These are phyloP conservation scores for Neurospora sp. DNA, from an alignment of 495 filamentous ascomycete genomes.

Conservation along the genomic window DNA sequence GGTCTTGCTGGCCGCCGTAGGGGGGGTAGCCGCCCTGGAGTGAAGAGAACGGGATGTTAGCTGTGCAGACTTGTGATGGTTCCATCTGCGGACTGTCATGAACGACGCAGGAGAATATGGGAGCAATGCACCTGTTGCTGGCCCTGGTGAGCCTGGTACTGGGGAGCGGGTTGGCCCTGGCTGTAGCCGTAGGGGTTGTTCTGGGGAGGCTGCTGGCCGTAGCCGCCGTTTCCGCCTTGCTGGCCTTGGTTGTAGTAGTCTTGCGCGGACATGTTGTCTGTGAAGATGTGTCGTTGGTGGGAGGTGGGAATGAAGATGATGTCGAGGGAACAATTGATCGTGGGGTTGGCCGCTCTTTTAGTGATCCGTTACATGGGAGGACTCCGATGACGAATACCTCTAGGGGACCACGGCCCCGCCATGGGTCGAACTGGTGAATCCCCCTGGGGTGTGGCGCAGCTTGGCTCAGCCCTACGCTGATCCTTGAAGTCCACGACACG, in stretches of 20 bases:
- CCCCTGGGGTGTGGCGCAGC: neutral
- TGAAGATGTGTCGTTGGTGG: neutral
- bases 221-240: neutral
- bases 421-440: neutral
- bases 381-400: neutral
- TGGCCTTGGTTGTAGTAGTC: slow-evolving; percentile 1
- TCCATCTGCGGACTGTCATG: neutral
- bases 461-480: neutral
- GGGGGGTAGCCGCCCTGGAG: neutral
- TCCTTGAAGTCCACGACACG: neutral
- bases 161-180: neutral
- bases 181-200: neutral
- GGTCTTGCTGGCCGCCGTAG: neutral
- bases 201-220: neutral
- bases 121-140: neutral
- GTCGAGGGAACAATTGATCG: neutral
- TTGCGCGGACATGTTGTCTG: neutral
- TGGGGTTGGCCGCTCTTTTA: neutral
- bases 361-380: neutral
- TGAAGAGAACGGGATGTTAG: neutral
- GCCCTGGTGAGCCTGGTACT: neutral
- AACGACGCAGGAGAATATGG: neutral
- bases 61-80: neutral
- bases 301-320: neutral
- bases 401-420: neutral